Evolutionary conservation across 495 filamentous ascomycete species (phyloP), one percentile per base, ranked within the genome.

Genomic region (Xylaria grammica): DNA sequence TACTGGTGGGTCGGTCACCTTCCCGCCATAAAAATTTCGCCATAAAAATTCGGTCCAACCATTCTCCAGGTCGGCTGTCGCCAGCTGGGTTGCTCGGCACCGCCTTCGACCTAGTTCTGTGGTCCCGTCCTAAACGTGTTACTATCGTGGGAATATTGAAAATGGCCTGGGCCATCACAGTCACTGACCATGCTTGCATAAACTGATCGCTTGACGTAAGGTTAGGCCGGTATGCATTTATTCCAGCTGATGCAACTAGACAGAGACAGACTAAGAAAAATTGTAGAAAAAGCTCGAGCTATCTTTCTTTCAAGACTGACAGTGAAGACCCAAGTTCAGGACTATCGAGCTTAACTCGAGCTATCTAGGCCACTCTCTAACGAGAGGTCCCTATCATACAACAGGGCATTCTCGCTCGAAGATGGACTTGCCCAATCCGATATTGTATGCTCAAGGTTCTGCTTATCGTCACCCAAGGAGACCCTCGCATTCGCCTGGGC

Each of bases 361-460:
- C 53, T 64, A 56, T 58, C 20, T 51, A 56, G 30, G 32, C 30
- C 44, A 30, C 30, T 58, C 30, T 46, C 36, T 38, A 26, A 30
- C 49, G 53, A 64, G 58, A 22, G 53, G 51, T 32, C 62, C 62
- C 45, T 50, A 40, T 44, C 44, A 44, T 64, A 51, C 42, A 56
- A 58, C 62, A 57, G 44, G 62, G 53, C 44, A 57, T 50, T 45
- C 53, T 51, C 45, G 9, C 40, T 58, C 62, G 30, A 48, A 50
- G 36, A 44, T 26, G 53, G 1, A 32, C 42, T 42, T 58, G 62
- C 62, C 32, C 52, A 51, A 44, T 42, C 30, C 49, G 46, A 62
- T 53, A 44, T 42, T 17, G 52, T 57, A 57, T 57, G 61, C 52
- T 64, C 42, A 58, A 42, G 40, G 19, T 42, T n/a, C 42, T 58